phyloP scores from a whole-genome alignment of 495 filamentous ascomycete genomes.

The Acidomyces sp. region DNA sequence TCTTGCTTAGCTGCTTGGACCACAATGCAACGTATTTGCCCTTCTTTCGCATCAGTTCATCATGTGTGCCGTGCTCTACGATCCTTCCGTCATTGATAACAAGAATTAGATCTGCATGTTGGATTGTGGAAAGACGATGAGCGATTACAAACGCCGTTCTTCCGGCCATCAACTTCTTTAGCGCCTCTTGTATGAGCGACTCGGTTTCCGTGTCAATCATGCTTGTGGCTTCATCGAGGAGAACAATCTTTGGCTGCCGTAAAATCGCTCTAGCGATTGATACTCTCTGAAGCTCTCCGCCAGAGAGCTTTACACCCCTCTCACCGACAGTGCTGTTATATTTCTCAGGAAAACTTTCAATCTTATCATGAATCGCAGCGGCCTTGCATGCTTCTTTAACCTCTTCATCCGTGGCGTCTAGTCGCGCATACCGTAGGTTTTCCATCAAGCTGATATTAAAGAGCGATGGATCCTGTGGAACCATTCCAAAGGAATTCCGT shows the following conservation, averaged over 20 bases:
- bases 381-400: conserved; percentile 58
- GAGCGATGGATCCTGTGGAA: conserved; percentile 52
- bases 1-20: conserved; percentile 19
- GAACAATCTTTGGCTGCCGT: conserved; percentile 36
- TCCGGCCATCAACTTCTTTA: conserved; percentile 28
- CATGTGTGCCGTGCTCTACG: conserved; percentile 51
- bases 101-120: conserved; percentile 55
- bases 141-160: conserved; percentile 31
- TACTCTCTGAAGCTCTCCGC: conserved; percentile 64
- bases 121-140: conserved; percentile 56
- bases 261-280: conserved; percentile 54
- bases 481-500: conserved; percentile 54
- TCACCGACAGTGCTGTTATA: conserved; percentile 52
- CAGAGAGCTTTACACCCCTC: conserved; percentile 54
- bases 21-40: conserved; percentile 19
- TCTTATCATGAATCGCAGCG: conserved; percentile 34
- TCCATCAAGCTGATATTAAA: conserved; percentile 66
- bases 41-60: conserved; percentile 33
- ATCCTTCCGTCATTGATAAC: conserved; percentile 53
- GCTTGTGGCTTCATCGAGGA: conserved; percentile 44
- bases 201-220: conserved; percentile 50
- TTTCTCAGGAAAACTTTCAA: conserved; percentile 37
- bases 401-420: conserved; percentile 37
- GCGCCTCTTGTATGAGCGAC: conserved; percentile 54
- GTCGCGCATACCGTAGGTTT: conserved; percentile 56